Conservation (phyloP, 169 alveolate genomes). For the Eimeria sp. region DNA sequence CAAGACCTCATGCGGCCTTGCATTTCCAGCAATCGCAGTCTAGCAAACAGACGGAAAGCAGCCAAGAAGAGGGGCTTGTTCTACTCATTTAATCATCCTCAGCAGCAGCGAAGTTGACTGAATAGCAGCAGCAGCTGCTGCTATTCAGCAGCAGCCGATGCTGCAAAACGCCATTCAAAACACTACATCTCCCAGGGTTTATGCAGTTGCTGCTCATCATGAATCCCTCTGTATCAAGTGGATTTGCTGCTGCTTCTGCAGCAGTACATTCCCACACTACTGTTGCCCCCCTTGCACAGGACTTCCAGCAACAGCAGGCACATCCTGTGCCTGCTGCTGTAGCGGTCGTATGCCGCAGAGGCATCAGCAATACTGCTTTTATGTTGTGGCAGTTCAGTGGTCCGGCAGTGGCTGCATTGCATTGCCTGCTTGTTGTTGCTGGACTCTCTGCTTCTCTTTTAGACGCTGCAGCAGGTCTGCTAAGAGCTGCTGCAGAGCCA, state of each 20-base stretch:
- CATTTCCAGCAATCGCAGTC: neutral
- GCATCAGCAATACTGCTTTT: neutral
- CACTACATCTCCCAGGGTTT: neutral
- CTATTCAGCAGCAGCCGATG: neutral
- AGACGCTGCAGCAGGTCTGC: conserved; percentile 40
- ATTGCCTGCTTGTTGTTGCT: conserved; percentile 31
- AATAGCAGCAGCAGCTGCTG: conserved; percentile 19
- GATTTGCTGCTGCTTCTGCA: too few relatives aligned
- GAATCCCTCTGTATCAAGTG: too few relatives aligned
- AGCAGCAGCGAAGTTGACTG: neutral
- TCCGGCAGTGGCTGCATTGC: conserved; percentile 60
- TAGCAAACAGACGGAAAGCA: neutral
- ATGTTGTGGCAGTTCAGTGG: neutral
- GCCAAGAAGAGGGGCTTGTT: neutral
- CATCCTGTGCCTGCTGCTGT: conserved; percentile 5
- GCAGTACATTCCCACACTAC: neutral
- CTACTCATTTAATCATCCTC: neutral
- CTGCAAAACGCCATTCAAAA: neutral
- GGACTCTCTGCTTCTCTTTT: neutral
- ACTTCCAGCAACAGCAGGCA: neutral
- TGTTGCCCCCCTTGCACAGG: neutral
- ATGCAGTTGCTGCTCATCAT: too few relatives aligned
- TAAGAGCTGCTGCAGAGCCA: conserved; percentile 64
- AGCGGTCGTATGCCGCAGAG: neutral
- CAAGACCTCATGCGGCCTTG: neutral